Evolutionary conservation across 306 rosid genomes (phyloP).

Genomic region (Trifolium fragiferum): DNA sequence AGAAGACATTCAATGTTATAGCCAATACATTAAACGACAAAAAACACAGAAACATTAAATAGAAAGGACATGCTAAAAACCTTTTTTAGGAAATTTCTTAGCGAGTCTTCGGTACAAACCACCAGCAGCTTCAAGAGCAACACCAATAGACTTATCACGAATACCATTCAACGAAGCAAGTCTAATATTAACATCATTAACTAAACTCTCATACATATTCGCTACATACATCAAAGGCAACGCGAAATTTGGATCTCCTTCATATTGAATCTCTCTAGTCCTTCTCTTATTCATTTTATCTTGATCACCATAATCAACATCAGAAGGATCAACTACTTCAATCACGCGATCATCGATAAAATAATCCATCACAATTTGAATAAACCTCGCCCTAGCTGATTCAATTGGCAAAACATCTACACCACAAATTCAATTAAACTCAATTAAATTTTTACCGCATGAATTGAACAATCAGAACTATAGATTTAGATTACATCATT

Average conservation of each 20-base stretch:
- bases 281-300: constrained; percentile 84
- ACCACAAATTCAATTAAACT: constrained; percentile 42
- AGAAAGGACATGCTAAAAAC: constrained; percentile 46
- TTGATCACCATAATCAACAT: constrained; percentile 62
- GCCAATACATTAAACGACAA: neutral
- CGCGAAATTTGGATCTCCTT: constrained; percentile 77
- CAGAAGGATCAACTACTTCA: constrained; percentile 68
- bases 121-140: constrained; percentile 98
- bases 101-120: constrained; percentile 93
- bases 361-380: constrained; percentile 83
- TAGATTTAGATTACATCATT: neutral
- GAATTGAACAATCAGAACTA: neutral
- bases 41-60: too few species aligned
- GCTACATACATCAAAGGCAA: constrained; percentile 97
- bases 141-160: constrained; percentile 93
- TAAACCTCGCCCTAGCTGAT: constrained; percentile 79
- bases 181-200: constrained; percentile 76
- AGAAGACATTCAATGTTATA: constrained; percentile 29
- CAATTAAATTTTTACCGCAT: constrained; percentile 16
- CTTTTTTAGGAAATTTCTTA: constrained; percentile 93
- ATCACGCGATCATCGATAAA: constrained; percentile 64
- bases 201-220: constrained; percentile 87
- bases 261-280: constrained; percentile 70
- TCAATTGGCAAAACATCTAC: constrained; percentile 87
- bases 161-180: constrained; percentile 83